Evolutionary conservation across 2,329 filamentous ascomycete species (phyloP).

Genomic region (Alternaria infectoria): DNA sequence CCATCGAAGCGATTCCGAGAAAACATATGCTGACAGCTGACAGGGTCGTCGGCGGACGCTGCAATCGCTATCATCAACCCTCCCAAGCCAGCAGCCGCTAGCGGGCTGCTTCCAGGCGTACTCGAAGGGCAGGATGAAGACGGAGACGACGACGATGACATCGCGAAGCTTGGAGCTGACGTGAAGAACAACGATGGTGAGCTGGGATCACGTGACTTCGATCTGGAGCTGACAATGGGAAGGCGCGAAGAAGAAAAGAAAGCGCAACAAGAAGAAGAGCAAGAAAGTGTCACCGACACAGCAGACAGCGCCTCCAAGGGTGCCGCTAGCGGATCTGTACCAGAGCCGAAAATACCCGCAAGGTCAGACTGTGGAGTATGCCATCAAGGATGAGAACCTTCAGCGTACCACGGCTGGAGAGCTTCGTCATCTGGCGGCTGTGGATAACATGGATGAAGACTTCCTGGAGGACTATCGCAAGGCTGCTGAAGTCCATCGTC

Average conservation of each 20-base stretch:
- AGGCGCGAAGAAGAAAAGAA: conserved; percentile 74
- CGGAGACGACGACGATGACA: conserved; percentile 58
- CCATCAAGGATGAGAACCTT: conserved; percentile 68
- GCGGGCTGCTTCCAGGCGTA: conserved; percentile 41
- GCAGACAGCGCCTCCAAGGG: conserved; percentile 76
- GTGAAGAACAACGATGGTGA: conserved; percentile 32
- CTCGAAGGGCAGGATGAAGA: conserved; percentile 55
- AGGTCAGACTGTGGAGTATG: conserved; percentile 77
- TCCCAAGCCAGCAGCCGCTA: conserved; percentile 43
- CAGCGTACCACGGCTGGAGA: conserved; percentile 82
- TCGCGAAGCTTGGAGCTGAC: conserved; percentile 46
- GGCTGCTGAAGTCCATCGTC: conserved; percentile 84
- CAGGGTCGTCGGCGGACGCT: conserved; percentile 34
- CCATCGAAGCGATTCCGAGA: not conserved
- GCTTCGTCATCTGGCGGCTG: conserved; percentile 70
- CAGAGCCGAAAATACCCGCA: conserved; percentile 71
- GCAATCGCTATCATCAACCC: conserved; percentile 40
- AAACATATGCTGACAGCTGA: conserved; percentile 22
- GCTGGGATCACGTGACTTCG: not conserved
- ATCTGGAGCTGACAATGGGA: conserved; percentile 13
- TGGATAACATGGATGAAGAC: conserved; percentile 74
- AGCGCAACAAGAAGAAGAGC: conserved; percentile 73
- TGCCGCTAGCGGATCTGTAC: conserved; percentile 74
- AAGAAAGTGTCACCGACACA: conserved; percentile 63
- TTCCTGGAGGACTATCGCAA: conserved; percentile 82